phyloP scores from a whole-genome alignment of 768 basidiomycete species.

The Mycena pura region DNA sequence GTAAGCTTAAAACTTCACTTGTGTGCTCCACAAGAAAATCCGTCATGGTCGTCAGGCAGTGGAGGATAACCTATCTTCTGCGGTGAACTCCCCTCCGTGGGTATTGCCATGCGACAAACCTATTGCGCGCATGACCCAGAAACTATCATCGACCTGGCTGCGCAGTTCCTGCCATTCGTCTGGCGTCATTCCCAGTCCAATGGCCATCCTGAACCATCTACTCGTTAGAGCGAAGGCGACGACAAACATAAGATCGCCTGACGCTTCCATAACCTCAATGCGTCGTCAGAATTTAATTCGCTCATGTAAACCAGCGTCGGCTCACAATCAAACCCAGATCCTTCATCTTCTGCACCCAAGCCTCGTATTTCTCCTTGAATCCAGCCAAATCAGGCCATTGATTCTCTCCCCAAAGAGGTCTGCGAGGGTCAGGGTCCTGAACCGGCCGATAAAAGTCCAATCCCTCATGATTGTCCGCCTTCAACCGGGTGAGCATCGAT shows the following conservation, averaged over 20 bases:
- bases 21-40: constrained; percentile 90
- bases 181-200: constrained; percentile 73
- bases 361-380: constrained; percentile 70
- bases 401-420: constrained; percentile 83
- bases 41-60: constrained; percentile 77
- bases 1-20: constrained; percentile 53
- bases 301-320: too few relatives aligned
- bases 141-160: constrained; percentile 79
- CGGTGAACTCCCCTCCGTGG: background rate
- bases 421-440: constrained; percentile 69
- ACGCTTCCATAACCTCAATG: constrained; percentile 82
- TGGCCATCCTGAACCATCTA: constrained; percentile 67
- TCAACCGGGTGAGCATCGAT: constrained; percentile 28
- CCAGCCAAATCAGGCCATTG: constrained; percentile 75
- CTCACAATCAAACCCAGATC: constrained; percentile 65
- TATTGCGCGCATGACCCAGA: constrained; percentile 90
- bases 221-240: background rate
- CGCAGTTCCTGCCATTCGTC: constrained; percentile 76
- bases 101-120: constrained; percentile 46
- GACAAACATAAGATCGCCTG: constrained; percentile 37
- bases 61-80: constrained; percentile 77
- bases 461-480: constrained; percentile 85
- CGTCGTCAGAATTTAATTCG: background rate
- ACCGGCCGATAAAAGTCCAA: constrained; percentile 84
- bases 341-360: constrained; percentile 89